Evolutionary conservation across 352 stramenopile genomes (phyloP), one percentile per base, ranked within the genome.

Genomic region (Hyaloperonospora brassicae): DNA sequence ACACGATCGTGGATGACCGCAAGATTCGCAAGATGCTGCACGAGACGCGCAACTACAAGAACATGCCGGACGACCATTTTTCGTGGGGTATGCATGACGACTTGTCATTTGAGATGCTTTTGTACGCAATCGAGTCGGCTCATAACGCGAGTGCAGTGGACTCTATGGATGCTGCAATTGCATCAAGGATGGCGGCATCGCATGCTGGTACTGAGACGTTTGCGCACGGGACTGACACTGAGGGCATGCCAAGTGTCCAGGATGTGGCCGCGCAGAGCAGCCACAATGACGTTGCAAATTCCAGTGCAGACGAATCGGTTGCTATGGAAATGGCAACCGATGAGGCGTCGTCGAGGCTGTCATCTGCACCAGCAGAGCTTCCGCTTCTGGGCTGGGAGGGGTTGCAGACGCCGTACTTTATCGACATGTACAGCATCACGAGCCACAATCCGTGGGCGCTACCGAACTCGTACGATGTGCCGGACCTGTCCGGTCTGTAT

Each of bases 371-470:
- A 38, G 60, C 57, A 2, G 63, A 64, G 44, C 43, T 59, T 22
- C 52, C 64, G 5, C 39, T 75, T 30, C 55, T 55, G 4, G 73
- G 70, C 6, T 84, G 73, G 73, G 73, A 83, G 69, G 75, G 75
- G 4, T 66, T 86, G 25, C 69, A 75, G 40, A 70, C 69, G 51
- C 79, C 79, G 54, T 87, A 74, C 50, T 89, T 89, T 60, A 86
- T 89, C 40, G 68, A 89, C 51, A 85, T 86, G 72, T 87, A 89
- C 64, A 83, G 65, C 50, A 88, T 86, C 60, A 76, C 79, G 52
- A 86, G 73, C 58, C 76, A 87, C 57, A 83, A 81, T 50, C 78
- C 78, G 39, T 86, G 73, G 74, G 61, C 62, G 11, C 39, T 85
- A 11, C 75, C 78, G 6, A 43, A 64, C 21, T 74, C 69, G 36